A percentile compares a stretch with the other conserved stretches of the same genome.
Conservation (phyloP, 176 grass and related monocot species). For the Microstegium vimineum region DNA sequence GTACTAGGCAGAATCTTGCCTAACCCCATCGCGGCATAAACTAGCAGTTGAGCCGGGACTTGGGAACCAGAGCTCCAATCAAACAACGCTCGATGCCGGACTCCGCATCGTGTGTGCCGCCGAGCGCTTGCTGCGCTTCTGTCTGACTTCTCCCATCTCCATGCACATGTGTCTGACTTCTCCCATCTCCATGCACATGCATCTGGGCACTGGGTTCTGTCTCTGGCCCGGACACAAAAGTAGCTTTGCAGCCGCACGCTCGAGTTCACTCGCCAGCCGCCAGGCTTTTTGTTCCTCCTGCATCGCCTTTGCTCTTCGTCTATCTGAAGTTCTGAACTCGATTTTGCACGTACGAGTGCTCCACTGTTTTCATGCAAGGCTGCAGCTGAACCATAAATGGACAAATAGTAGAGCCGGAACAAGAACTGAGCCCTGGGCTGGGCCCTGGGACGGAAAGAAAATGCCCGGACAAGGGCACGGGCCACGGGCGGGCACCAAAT, state of each 20-base stretch:
- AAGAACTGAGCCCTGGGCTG: not conserved
- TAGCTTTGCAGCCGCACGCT: conserved; percentile 31
- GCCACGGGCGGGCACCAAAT: not conserved
- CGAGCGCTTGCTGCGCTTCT: conserved; percentile 7
- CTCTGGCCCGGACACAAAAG: conserved; percentile 24
- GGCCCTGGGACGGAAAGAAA: not conserved
- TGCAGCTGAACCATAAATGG: not conserved
- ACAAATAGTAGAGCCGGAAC: not conserved
- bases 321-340: not conserved
- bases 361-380: not conserved
- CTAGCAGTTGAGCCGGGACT: conserved; percentile 25
- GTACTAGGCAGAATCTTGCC: conserved; percentile 43
- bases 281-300: conserved; percentile 18
- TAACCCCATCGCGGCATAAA: conserved; percentile 27
- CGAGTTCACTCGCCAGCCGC: conserved; percentile 8
- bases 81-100: not conserved
- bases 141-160: too few relatives aligned
- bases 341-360: not conserved
- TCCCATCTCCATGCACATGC: conserved; percentile 31
- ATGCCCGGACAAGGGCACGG: not conserved
- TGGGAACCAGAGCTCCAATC: conserved; percentile 35
- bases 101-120: not conserved
- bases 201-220: not conserved
- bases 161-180: too few relatives aligned
- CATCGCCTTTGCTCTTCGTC: not conserved